phyloP scores from a whole-genome alignment of 345 rosid genomes.

The Passiflora organensis region DNA sequence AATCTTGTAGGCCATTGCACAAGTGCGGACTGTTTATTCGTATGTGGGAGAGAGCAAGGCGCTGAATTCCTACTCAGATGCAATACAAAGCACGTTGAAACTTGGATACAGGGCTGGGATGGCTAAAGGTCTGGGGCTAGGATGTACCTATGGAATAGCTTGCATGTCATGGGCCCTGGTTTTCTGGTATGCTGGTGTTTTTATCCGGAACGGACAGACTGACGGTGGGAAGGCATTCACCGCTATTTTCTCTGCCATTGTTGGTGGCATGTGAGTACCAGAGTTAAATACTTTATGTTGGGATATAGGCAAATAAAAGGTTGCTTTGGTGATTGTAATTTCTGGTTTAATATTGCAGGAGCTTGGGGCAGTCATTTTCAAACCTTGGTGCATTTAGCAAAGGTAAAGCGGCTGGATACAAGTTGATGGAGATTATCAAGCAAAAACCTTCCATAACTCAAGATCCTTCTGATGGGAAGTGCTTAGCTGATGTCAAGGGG shows the following conservation, averaged over 20 bases:
- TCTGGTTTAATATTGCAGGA: constrained; percentile 48
- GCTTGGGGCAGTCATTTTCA: constrained; percentile 97
- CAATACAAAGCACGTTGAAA: constrained; percentile 88
- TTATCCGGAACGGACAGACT: constrained; percentile 80
- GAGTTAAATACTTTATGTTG: not conserved
- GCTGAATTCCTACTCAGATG: constrained; percentile 78
- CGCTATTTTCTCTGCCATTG: constrained; percentile 97
- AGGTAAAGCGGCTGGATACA: constrained; percentile 98
- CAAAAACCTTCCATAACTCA: constrained; percentile 87
- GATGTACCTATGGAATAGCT: constrained; percentile 98
- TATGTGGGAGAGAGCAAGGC: constrained; percentile 99
- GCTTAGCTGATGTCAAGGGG: constrained; percentile 74
- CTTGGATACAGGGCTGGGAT: constrained; percentile 98
- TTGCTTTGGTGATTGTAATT: not conserved
- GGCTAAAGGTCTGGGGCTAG: constrained; percentile 99
- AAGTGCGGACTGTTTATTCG: constrained; percentile 92
- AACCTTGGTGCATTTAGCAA: constrained; percentile 99
- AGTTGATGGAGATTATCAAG: constrained; percentile 89
- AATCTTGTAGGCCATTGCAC: constrained; percentile 76
- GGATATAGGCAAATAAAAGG: not conserved
- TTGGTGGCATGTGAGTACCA: constrained; percentile 87
- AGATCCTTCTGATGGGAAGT: constrained; percentile 62
- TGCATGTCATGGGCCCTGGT: constrained; percentile 99
- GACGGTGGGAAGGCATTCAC: constrained; percentile 99
- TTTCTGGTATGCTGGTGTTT: constrained; percentile 99